Percentiles rank a stretch among this genome's conserved stretches.
Conservation (phyloP, 805 yeast species). For the Teunomyces panamensis region DNA sequence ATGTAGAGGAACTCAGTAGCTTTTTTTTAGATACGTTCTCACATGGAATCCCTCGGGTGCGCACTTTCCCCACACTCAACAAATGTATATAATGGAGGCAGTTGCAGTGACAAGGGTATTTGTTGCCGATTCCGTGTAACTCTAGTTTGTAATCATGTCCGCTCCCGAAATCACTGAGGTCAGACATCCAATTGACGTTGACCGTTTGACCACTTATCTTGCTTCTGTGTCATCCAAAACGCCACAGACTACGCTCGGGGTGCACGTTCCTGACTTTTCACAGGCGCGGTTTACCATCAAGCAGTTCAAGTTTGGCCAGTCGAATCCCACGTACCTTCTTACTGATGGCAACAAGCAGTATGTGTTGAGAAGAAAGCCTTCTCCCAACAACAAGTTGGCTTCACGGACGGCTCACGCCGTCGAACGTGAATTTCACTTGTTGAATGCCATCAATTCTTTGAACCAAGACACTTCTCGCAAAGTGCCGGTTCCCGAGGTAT, state of each 20-base stretch:
- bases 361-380: slow-evolving; percentile 59
- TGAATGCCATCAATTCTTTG: slow-evolving; percentile 36
- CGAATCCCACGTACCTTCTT: slow-evolving; percentile 59
- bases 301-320: slow-evolving; percentile 63
- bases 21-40: not conserved
- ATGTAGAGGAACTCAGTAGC: not conserved
- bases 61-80: slow-evolving; percentile 4
- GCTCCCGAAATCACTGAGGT: slow-evolving; percentile 29
- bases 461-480: slow-evolving; percentile 13
- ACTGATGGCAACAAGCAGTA: slow-evolving; percentile 36
- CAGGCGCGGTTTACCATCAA: slow-evolving; percentile 27
- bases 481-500: slow-evolving; percentile 57
- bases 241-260: slow-evolving; percentile 22
- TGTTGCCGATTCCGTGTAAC: no score
- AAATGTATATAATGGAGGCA: not conserved
- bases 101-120: no score
- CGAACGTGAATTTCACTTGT: slow-evolving; percentile 56
- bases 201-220: slow-evolving; percentile 22
- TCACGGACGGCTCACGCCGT: slow-evolving; percentile 60
- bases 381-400: slow-evolving; percentile 45
- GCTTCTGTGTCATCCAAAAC: slow-evolving; percentile 2
- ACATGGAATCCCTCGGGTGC: slow-evolving; percentile 4
- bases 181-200: slow-evolving; percentile 31
- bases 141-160: slow-evolving; percentile 7
- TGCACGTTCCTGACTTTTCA: slow-evolving; percentile 14